Evolutionary conservation across 2,329 filamentous ascomycete species (phyloP).

Genomic region (Cytospora piceae): DNA sequence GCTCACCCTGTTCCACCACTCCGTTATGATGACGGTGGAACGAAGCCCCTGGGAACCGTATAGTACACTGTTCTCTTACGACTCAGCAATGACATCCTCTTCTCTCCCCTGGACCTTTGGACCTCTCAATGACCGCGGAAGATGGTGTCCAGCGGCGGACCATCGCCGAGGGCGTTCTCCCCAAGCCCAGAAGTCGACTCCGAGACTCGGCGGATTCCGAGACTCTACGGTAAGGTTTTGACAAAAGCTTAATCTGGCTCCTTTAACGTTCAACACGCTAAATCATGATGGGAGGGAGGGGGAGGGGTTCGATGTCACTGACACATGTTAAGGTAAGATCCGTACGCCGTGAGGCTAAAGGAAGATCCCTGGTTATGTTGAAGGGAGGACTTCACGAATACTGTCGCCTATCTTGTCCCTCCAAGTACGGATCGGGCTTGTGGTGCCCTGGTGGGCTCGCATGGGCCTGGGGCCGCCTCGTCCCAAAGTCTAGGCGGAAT

Average conservation of each 20-base stretch:
- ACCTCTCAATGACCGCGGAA: background rate
- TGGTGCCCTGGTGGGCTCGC: background rate
- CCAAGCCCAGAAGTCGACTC: background rate
- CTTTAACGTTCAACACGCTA: slow-evolving; percentile 15
- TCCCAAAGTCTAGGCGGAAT: background rate
- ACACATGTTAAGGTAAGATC: slow-evolving; percentile 18
- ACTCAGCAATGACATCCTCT: background rate
- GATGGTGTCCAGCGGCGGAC: background rate
- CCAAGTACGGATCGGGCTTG: slow-evolving; percentile 3
- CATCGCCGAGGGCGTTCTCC: background rate
- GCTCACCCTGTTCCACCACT: background rate
- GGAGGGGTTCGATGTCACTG: slow-evolving; percentile 19
- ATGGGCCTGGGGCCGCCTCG: background rate
- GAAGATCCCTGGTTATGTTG: slow-evolving; percentile 5
- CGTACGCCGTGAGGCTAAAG: slow-evolving; percentile 11
- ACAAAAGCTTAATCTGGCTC: slow-evolving; percentile 9
- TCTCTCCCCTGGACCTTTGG: background rate
- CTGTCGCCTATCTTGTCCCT: background rate
- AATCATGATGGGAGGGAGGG: background rate
- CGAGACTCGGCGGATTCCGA: slow-evolving; percentile 18
- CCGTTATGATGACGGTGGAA: background rate
- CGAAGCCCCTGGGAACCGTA: background rate
- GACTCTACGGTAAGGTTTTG: slow-evolving; percentile 10
- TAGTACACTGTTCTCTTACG: background rate
- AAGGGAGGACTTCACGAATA: background rate